phyloP scores from a whole-genome alignment of 176 grass and related monocot species.

The Areca catechu region DNA sequence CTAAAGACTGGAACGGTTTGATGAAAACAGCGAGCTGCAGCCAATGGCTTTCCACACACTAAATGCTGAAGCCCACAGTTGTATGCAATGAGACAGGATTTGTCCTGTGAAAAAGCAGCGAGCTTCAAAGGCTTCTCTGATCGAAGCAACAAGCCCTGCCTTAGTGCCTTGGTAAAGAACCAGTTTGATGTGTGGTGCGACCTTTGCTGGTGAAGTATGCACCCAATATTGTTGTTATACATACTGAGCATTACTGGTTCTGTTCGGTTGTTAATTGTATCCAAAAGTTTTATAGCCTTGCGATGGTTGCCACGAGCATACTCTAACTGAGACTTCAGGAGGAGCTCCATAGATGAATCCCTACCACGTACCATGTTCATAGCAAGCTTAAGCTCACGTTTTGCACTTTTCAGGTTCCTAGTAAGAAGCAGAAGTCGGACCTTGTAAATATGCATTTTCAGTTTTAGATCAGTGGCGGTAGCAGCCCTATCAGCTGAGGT shows the following conservation, averaged over 20 bases:
- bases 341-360: slow-evolving; percentile 80
- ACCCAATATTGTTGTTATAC: slow-evolving; percentile 89
- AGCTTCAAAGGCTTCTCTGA: slow-evolving; percentile 66
- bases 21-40: slow-evolving; percentile 70
- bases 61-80: slow-evolving; percentile 81
- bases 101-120: slow-evolving; percentile 62
- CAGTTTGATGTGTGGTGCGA: slow-evolving; percentile 48
- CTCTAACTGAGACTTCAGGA: slow-evolving; percentile 92
- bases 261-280: slow-evolving; percentile 61
- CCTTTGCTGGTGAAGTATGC: slow-evolving; percentile 84
- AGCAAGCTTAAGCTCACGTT: slow-evolving; percentile 89
- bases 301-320: slow-evolving; percentile 83
- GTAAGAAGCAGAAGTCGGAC: slow-evolving; percentile 70
- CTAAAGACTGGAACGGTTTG: slow-evolving; percentile 53
- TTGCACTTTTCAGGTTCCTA: slow-evolving; percentile 83
- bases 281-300: slow-evolving; percentile 88
- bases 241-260: slow-evolving; percentile 59
- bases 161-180: slow-evolving; percentile 78
- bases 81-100: slow-evolving; percentile 63
- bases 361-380: slow-evolving; percentile 96
- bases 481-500: slow-evolving; percentile 62
- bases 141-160: slow-evolving; percentile 35
- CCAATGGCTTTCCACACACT: slow-evolving; percentile 59
- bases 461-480: slow-evolving; percentile 63
- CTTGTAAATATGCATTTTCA: slow-evolving; percentile 86